Base-by-base conservation (phyloP, 495 filamentous ascomycete genomes). In the Polyplosphaeria fusca region DNA sequence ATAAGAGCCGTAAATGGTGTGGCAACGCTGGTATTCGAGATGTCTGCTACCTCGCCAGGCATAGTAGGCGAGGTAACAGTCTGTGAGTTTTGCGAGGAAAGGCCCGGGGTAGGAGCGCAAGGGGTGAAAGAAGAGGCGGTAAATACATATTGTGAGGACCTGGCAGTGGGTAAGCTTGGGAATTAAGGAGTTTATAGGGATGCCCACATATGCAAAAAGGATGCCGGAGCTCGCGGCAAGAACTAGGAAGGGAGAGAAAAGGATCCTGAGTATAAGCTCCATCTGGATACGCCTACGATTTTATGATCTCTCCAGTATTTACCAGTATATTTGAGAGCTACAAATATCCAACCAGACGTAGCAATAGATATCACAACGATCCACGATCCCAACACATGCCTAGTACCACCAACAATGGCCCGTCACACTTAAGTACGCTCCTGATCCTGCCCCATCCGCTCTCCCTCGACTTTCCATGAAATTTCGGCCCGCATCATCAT, bases 1-100 rank as follows among this genome's bases (percentile, higher is more conserved):
- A 49, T 81, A 64, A 54, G 72, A 24, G 45, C 67, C 67, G 50
- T 70, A 70, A 14, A 50, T 26, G 0, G 37, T 40, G 32, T 70
- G 67, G 9, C 37, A 18, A n/a, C 57, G 52, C 14, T 48, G 40
- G 40, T 46, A 64, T 14, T 55, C 52, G 28, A 68, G 59, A 42
- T 68, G 66, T 3, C 60, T 55, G 30, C 58, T 52, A 20, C 66
- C 67, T 19, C 49, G 58, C 32, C 55, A 68, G 23, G 65, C 66
- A 38, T 70, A 65, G 18, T 63, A 65, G 41, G 60, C 54, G 4
- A 61, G 49, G 37, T 65, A 60, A 45, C 43, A 47, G 44, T 67
- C 61, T 19, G 66, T 70, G 43, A 67, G 53, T 14, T 35, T 41
- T 2, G 65, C 67, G 19, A 66, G 56, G 23, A 55, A 48, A 2